phyloP scores from a whole-genome alignment of 768 basidiomycete genomes.

The Termitomyces sp. region DNA sequence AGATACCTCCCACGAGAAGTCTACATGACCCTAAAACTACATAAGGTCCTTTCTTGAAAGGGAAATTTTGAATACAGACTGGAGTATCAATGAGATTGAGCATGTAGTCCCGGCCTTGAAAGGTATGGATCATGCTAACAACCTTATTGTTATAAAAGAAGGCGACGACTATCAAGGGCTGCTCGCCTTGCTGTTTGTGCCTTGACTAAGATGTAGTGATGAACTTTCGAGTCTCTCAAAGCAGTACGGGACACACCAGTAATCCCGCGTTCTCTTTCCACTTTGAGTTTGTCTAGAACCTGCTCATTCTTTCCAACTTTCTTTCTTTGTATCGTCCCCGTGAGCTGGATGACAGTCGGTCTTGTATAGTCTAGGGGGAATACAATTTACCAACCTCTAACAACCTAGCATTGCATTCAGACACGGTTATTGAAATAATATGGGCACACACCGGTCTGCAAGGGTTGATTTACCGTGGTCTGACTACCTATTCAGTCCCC shows the following conservation, averaged over 20 bases:
- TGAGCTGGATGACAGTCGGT: constrained; percentile 50
- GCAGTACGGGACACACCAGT: constrained; percentile 49
- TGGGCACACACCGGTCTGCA: constrained; percentile 64
- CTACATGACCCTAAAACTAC: constrained; percentile 76
- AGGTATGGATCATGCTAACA: constrained; percentile 70
- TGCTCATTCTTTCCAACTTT: constrained; percentile 69
- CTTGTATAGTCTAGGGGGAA: neutral
- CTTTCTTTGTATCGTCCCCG: constrained; percentile 75
- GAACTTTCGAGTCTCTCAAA: neutral
- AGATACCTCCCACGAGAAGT: constrained; percentile 96
- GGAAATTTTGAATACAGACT: constrained; percentile 29
- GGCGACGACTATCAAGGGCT: neutral
- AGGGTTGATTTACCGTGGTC: constrained; percentile 96
- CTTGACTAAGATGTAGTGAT: constrained; percentile 54
- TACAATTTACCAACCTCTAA: constrained; percentile 53
- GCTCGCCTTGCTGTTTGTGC: constrained; percentile 86
- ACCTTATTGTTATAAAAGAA: constrained; percentile 3
- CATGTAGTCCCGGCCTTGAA: constrained; percentile 54
- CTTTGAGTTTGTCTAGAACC: constrained; percentile 90
- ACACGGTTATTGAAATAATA: neutral
- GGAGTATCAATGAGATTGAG: constrained; percentile 97
- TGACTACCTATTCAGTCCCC: constrained; percentile 3
- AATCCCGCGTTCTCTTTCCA: constrained; percentile 94
- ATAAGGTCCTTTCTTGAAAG: neutral
- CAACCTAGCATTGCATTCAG: constrained; percentile 35